Evolutionary conservation across 2,329 filamentous ascomycete genomes (phyloP).

Genomic region (Teratosphaeriaceae sp.): DNA sequence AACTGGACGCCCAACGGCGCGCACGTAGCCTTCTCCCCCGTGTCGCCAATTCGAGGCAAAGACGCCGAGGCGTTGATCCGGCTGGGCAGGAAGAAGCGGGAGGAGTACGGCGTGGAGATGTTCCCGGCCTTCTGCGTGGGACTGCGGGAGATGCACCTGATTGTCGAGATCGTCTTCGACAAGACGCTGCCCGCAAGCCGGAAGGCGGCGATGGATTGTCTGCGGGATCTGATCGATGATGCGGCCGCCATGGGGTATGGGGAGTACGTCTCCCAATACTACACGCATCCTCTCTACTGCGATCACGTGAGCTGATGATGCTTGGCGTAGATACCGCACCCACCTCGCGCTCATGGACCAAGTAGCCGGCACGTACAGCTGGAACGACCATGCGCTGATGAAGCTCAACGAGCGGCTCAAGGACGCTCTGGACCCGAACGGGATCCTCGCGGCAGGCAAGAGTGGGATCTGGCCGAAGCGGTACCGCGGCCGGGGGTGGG

Average conservation of each 20-base stretch:
- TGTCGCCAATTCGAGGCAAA: slow-evolving; percentile 42
- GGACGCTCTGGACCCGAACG: slow-evolving; percentile 43
- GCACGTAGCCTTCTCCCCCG: slow-evolving; percentile 49
- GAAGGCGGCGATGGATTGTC: slow-evolving; percentile 1
- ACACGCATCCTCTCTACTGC: too few relatives aligned
- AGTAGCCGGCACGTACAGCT: slow-evolving; percentile 39
- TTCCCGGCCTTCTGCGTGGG: slow-evolving; percentile 47
- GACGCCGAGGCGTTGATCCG: slow-evolving; percentile 42
- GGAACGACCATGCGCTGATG: slow-evolving; percentile 36
- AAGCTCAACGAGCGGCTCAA: slow-evolving; percentile 42
- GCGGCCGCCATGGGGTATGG: slow-evolving; percentile 38
- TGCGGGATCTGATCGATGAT: slow-evolving; percentile 31
- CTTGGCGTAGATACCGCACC: slow-evolving; percentile 33
- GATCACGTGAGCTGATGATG: not conserved
- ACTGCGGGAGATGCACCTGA: slow-evolving; percentile 51
- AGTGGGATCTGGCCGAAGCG: slow-evolving; percentile 33
- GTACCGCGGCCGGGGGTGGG: slow-evolving; percentile 7
- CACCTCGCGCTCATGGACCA: slow-evolving; percentile 43
- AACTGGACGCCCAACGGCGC: slow-evolving; percentile 48
- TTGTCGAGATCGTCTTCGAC: slow-evolving; percentile 50
- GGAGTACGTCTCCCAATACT: slow-evolving; percentile 25
- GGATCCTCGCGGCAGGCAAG: slow-evolving; percentile 42
- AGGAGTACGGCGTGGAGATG: slow-evolving; percentile 45
- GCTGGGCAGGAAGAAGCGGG: slow-evolving; percentile 27
- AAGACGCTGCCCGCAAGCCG: slow-evolving; percentile 19